Base-by-base conservation (phyloP, 345 rosid genomes). In the Xanthoceras sorbifolium region DNA sequence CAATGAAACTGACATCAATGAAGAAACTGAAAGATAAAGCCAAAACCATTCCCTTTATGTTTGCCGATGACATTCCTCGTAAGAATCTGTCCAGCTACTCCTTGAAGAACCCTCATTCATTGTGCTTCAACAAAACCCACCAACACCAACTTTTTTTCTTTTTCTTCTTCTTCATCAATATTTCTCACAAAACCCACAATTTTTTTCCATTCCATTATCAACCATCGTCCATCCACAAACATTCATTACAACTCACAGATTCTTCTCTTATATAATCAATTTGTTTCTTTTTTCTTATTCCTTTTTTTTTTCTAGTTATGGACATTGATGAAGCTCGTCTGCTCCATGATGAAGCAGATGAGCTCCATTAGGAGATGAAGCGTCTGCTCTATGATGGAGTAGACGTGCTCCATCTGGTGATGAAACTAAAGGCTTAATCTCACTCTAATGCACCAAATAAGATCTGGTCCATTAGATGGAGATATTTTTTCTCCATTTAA, bases 1-100 rank as follows among this genome's bases (percentile, higher is more conserved):
- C 87, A 59, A 93, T 93, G 89, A 93, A 93, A 73, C 97, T 92
- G 38, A 93, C 92, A 26, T 97, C 98, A 67, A 92, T 93, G 83
- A 93, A 93, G 26, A 88, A 72, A 80, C 98, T 93, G 2, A 95
- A 93, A 61, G 97, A 90, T 60, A 93, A 69, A 6, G 97, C 98
- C 84, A 93, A 77, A 55, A 92, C 88, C 86, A 93, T 82, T 18
- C 98, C 98, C 87, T 92, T 92, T 59, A 89, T 80, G 80, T 92
- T 93, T 85, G 92, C 98, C 11, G 90, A 80, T 20, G 98, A 89
- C 93, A 93, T 91, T 23, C 94, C 97, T 76, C 54, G 73, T 91
- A 81, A 0, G 87, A 76, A 63, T 88, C 94, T 14, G 79, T 76
- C 91, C 88, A 83, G 31, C 86, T 69, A 72, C 80, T 80, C 42